Percentiles rank a stretch among this genome's conserved stretches.
Conservation (phyloP, 441 rosid genomes). For the Jatropha podagrica region DNA sequence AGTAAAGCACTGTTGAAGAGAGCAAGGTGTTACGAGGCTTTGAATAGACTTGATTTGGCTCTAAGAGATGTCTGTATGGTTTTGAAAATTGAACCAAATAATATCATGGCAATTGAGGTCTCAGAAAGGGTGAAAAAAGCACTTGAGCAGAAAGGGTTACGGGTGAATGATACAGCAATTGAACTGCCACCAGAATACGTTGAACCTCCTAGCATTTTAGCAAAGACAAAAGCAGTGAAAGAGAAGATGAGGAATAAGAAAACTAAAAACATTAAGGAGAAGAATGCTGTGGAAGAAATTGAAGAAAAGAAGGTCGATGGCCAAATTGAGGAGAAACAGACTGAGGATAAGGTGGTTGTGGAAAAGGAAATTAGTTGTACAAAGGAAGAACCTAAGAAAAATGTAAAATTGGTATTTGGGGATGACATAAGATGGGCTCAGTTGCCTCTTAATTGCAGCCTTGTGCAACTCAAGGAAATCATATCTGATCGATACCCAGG, state of each 20-base stretch:
- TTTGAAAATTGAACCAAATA: conserved; percentile 73
- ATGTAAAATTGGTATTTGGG: conserved; percentile 74
- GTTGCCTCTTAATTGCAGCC: conserved; percentile 63
- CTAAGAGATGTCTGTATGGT: conserved; percentile 74
- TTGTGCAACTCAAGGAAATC: conserved; percentile 60
- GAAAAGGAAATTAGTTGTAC: conserved; percentile 45
- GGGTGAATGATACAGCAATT: conserved; percentile 60
- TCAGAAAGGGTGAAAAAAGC: conserved; percentile 60
- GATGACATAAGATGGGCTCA: conserved; percentile 28
- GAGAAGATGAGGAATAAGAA: conserved; percentile 39
- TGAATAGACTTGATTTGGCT: conserved; percentile 86
- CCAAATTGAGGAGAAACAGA: conserved; percentile 49
- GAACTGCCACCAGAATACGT: conserved; percentile 43
- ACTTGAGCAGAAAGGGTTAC: conserved; percentile 59
- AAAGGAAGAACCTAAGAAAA: conserved; percentile 48
- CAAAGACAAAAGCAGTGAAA: conserved; percentile 19
- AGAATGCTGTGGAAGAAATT: conserved; percentile 36
- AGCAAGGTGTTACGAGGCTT: conserved; percentile 76
- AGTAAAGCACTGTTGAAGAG: conserved; percentile 81
- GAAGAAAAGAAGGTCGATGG: conserved; percentile 36
- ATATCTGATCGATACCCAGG: conserved; percentile 71
- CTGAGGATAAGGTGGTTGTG: conserved; percentile 40
- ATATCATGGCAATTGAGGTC: conserved; percentile 63
- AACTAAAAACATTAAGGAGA: conserved; percentile 33
- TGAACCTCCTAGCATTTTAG: conserved; percentile 33